These are phyloP conservation scores for Calonectria hongkongensis DNA, from an alignment of 2,329 filamentous ascomycete species.

Conservation along the genomic window DNA sequence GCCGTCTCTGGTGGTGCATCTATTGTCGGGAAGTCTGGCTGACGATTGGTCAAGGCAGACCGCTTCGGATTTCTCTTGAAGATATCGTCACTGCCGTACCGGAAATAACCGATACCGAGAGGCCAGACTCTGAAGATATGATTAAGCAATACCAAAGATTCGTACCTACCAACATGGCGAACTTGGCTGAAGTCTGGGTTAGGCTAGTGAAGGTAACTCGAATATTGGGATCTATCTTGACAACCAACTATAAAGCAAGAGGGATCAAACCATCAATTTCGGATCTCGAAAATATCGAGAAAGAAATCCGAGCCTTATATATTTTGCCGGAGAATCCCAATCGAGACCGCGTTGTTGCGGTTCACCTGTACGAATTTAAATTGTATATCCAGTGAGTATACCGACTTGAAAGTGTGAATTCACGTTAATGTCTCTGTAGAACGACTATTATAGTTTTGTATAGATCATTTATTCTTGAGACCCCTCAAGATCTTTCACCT, in stretches of 20 bases:
- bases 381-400: slow-evolving; percentile 27
- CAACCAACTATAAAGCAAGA: slow-evolving; percentile 24
- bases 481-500: neutral
- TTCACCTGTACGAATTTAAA: slow-evolving; percentile 34
- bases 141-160: neutral
- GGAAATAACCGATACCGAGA: slow-evolving; percentile 6
- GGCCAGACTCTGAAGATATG: neutral
- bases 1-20: slow-evolving; percentile 45
- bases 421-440: neutral
- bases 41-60: slow-evolving; percentile 41
- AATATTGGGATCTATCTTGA: slow-evolving; percentile 23
- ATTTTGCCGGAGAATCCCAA: neutral
- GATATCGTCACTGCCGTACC: slow-evolving; percentile 31
- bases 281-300: slow-evolving; percentile 25
- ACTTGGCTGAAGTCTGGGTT: slow-evolving; percentile 18
- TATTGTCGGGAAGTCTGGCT: slow-evolving; percentile 45
- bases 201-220: neutral
- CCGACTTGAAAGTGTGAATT: too few relatives aligned
- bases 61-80: slow-evolving; percentile 40
- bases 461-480: slow-evolving; percentile 23
- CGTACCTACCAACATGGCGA: slow-evolving; percentile 19
- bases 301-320: slow-evolving; percentile 13
- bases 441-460: slow-evolving; percentile 32
- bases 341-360: slow-evolving; percentile 8
- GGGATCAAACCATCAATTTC: neutral